Base-by-base conservation (phyloP, 1,139 yeast genomes). In the Yamadazyma sp. region DNA sequence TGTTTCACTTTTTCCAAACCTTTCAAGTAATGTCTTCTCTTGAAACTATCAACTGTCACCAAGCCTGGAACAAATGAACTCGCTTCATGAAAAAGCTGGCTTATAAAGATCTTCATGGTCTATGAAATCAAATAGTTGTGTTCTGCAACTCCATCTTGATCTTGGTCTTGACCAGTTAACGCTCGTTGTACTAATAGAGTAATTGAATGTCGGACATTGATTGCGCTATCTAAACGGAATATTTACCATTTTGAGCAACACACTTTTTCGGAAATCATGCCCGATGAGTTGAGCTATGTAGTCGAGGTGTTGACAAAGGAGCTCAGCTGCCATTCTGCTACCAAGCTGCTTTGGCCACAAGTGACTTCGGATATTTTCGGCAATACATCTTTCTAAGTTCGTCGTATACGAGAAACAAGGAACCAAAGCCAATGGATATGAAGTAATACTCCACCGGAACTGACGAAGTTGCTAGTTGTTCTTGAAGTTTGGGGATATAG, bases 401-500 rank as follows among this genome's bases (percentile, higher is more conserved):
- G 45, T 76, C 81, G 43, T 61, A 61, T 5, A 50, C 40, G 35
- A 74, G 48, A 5, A 73, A 62, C 5, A 65, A 54, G 3, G 56
- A 27, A 3, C 79, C 81, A 48, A 75, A 70, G 0, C 73, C 78
- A 28, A 74, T 34, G 1, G 80, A 74, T 38, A 74, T 63, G 48
- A 75, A 68, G 50, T 67, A 75, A 50, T 69, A 69, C 46, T 71
- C 73, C n/a, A 67, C 74, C 2, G 79, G 79, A 8, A 74, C 69
- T 10, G 58, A 52, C 0, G 62, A 58, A 1, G 78, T 62, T 1
- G 61, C 66, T 48, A 75, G 55, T 7, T 59, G 58, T 1, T 39
- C 46, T 44, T 73, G 75, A 39, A 75, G 58, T 34, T 65, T 64
- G 5, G 78, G 77, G 34, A 70, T 61, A 44, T 75, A 73, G 46